These are phyloP conservation scores for Xylaria sp. DNA, from an alignment of 2,329 filamentous ascomycete genomes.

Conservation along the genomic window DNA sequence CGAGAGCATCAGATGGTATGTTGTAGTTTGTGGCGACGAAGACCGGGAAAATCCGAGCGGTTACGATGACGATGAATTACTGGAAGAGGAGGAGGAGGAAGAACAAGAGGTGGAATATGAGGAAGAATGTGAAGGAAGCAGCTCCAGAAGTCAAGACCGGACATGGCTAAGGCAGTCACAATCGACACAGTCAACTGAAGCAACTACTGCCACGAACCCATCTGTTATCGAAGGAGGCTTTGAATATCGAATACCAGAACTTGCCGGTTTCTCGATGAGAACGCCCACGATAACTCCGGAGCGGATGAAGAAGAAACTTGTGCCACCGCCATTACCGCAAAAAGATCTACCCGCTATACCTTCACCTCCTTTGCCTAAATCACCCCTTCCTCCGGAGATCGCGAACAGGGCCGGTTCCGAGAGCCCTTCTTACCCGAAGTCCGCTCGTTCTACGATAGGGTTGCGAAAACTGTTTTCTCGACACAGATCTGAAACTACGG, in stretches of 20 bases:
- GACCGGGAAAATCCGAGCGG: slow-evolving; percentile 53
- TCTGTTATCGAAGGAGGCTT: slow-evolving; percentile 39
- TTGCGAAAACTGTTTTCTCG: slow-evolving; percentile 36
- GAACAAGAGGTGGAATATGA: slow-evolving; percentile 36
- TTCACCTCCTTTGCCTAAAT: slow-evolving; percentile 28
- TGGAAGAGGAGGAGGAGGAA: slow-evolving; percentile 43
- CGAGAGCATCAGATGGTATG: slow-evolving; percentile 65
- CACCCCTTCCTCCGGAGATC: slow-evolving; percentile 13
- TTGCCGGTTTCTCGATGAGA: slow-evolving; percentile 31
- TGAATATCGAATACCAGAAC: slow-evolving; percentile 41
- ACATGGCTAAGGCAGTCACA: slow-evolving; percentile 28
- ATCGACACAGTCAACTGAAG: slow-evolving; percentile 32
- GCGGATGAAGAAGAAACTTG: slow-evolving; percentile 29
- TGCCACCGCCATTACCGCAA: slow-evolving; percentile 19
- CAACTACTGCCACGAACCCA: slow-evolving; percentile 24
- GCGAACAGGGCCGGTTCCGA: slow-evolving; percentile 11
- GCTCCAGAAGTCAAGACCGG: slow-evolving; percentile 24
- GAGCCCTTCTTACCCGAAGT: slow-evolving; percentile 24
- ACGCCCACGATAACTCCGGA: slow-evolving; percentile 28
- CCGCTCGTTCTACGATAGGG: slow-evolving; percentile 31
- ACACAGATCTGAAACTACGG: slow-evolving; percentile 28
- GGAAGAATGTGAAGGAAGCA: slow-evolving; percentile 31
- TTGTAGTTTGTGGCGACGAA: slow-evolving; percentile 67
- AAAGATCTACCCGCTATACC: slow-evolving; percentile 19
- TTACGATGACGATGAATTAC: slow-evolving; percentile 50